These are phyloP conservation scores for Crotalaria pallida DNA, from an alignment of 306 rosid genomes.

Conservation along the genomic window DNA sequence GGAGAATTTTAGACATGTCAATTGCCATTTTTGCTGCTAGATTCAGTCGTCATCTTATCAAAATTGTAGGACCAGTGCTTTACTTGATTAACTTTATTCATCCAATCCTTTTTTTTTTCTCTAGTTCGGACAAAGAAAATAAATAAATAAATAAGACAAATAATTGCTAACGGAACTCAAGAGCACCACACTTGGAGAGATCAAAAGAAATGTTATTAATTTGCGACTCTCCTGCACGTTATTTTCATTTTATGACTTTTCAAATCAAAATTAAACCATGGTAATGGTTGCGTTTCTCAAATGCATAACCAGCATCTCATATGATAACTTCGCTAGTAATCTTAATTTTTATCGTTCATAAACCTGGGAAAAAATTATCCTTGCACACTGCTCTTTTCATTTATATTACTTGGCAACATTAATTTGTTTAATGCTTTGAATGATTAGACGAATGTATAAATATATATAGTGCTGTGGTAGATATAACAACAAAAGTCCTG, in stretches of 20 bases:
- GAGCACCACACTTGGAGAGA: not conserved
- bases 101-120: not conserved
- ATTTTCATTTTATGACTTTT: not conserved
- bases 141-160: not conserved
- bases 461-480: not conserved
- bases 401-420: too few relatives aligned
- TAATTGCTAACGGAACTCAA: too few relatives aligned
- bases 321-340: not conserved
- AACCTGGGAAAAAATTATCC: too few relatives aligned
- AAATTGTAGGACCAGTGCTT: constrained; percentile 22
- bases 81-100: constrained; percentile 7
- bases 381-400: too few relatives aligned
- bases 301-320: not conserved
- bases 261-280: too few relatives aligned
- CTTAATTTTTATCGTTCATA: not conserved
- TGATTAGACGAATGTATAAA: not conserved
- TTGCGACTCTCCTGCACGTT: too few relatives aligned
- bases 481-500: not conserved
- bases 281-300: not conserved
- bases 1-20: constrained; percentile 27
- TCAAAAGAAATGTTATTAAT: too few relatives aligned
- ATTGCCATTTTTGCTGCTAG: constrained; percentile 23
- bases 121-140: not conserved
- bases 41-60: constrained; percentile 15
- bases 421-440: not conserved